Evolutionary conservation across 1,139 yeast species (phyloP), one percentile per base, ranked within the genome.

Genomic region (Hanseniaspora uvarum): DNA sequence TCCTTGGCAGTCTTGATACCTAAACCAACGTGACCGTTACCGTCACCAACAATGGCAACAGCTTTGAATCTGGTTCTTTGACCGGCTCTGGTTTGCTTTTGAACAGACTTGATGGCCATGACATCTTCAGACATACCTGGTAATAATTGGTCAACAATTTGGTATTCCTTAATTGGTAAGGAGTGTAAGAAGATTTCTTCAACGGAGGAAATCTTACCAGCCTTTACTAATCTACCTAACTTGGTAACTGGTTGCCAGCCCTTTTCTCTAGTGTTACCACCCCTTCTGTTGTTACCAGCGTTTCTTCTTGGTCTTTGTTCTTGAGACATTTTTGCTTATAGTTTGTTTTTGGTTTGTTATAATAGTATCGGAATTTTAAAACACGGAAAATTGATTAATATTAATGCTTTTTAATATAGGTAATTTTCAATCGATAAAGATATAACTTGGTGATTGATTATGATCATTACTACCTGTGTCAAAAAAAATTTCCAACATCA

Each of bases 61-160:
- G 97, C 98, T 94, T 94, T 94, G 86, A 92, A 89, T 83, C 99
- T 88, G 78, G 98, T 92, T 83, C 99, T 92, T 83, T 92, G 99
- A 88, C 99, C 99, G 70, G 99, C 99, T 80, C 96, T 84, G 82
- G 99, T 92, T 80, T 92, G 99, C 84, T 92, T 92, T 80, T 92
- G 99, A 68, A 92, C 98, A 66, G 99, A 95, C 82, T 94, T 85
- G 79, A 92, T 92, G 87, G 88, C 88, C 98, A 92, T 92, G 72
- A 94, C 97, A 78, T 92, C 96, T 74, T 92, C 99, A 79, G 85
- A 83, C 73, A 92, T 84, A 71, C 79, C 84, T 72, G 98, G 98
- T 72, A 92, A 82, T 76, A 92, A 81, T 72, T 82, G 83, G 80
- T 92, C 99, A 70, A 92, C 85, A 81, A 92, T 86, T 81, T 92